Conservation (phyloP, 1,284 basidiomycete genomes). For the Exobasidium rhododendri region DNA sequence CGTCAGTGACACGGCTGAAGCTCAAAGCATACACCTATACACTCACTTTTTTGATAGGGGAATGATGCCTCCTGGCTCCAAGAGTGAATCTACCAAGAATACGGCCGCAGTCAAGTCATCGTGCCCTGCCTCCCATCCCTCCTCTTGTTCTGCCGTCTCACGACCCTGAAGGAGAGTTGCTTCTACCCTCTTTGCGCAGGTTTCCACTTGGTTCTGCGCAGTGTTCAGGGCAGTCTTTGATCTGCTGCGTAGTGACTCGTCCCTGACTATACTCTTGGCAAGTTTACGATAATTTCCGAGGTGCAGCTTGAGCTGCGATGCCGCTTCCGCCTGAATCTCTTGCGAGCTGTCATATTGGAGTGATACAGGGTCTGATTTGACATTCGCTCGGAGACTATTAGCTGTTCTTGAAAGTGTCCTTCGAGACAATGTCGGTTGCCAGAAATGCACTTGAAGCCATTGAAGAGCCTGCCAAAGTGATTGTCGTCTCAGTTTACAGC, state of each 20-base stretch:
- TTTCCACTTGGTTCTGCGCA: not conserved
- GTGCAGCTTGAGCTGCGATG: constrained; percentile 11
- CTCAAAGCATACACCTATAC: too few relatives aligned
- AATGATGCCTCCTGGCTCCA: constrained; percentile 3
- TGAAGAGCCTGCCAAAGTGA: constrained; percentile 25
- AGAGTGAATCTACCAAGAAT: not conserved
- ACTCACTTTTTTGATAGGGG: constrained; percentile 5
- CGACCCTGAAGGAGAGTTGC: not conserved
- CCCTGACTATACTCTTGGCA: constrained; percentile 31
- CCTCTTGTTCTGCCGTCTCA: not conserved
- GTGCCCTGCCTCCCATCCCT: not conserved
- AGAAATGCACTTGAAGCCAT: constrained; percentile 44
- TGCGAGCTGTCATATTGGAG: not conserved
- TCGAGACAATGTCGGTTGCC: constrained; percentile 25
- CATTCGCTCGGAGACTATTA: not conserved
- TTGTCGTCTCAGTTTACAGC: not conserved
- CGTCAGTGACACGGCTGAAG: too few relatives aligned
- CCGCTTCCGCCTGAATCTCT: not conserved
- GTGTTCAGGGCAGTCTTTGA: not conserved
- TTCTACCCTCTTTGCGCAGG: not conserved
- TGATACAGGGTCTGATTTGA: not conserved
- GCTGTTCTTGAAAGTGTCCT: not conserved
- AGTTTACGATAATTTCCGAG: constrained; percentile 27
- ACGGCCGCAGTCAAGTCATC: not conserved
- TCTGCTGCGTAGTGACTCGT: constrained; percentile 29